These are phyloP conservation scores for Moniliella sp. DNA, from an alignment of 1,284 basidiomycete species.

Conservation along the genomic window DNA sequence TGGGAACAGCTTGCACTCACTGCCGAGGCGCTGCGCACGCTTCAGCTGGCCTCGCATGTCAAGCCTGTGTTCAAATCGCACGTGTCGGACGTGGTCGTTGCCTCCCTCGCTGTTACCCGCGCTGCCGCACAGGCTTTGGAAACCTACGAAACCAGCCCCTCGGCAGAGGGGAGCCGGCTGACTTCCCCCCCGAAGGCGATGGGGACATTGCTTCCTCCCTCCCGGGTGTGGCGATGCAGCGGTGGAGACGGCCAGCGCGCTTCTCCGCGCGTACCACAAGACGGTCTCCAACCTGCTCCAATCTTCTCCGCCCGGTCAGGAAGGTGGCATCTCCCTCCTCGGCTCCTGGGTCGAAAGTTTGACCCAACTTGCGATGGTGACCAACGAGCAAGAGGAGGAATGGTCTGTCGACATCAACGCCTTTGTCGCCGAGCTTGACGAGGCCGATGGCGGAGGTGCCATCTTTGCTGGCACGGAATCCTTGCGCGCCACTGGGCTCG, in stretches of 20 bases:
- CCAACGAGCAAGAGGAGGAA: conserved; percentile 71
- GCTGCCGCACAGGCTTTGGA: conserved; percentile 35
- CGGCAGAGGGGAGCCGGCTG: conserved; percentile 37
- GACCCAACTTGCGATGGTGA: conserved; percentile 77
- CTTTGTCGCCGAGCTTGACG: conserved; percentile 83
- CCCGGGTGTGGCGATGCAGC: not conserved
- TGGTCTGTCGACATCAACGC: conserved; percentile 73
- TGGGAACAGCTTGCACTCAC: too few species aligned
- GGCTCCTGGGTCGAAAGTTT: too few species aligned
- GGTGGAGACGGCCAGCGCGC: too few species aligned
- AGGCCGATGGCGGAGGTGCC: conserved; percentile 43
- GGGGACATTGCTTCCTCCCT: not conserved
- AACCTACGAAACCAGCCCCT: conserved; percentile 34
- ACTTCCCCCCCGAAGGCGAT: conserved; percentile 48
- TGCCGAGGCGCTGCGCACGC: conserved; percentile 5
- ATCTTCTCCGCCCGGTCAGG: too few species aligned
- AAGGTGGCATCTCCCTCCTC: too few species aligned
- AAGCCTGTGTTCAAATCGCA: conserved; percentile 12
- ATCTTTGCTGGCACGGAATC: not conserved
- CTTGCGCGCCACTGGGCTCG: conserved; percentile 58
- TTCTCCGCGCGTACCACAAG: too few species aligned
- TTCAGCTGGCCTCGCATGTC: conserved; percentile 21
- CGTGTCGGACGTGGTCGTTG: conserved; percentile 6
- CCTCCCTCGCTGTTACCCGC: conserved; percentile 9
- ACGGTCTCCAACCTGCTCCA: too few species aligned